Conservation (phyloP, 2,329 filamentous ascomycete genomes). For the Aspergillus uvarum region DNA sequence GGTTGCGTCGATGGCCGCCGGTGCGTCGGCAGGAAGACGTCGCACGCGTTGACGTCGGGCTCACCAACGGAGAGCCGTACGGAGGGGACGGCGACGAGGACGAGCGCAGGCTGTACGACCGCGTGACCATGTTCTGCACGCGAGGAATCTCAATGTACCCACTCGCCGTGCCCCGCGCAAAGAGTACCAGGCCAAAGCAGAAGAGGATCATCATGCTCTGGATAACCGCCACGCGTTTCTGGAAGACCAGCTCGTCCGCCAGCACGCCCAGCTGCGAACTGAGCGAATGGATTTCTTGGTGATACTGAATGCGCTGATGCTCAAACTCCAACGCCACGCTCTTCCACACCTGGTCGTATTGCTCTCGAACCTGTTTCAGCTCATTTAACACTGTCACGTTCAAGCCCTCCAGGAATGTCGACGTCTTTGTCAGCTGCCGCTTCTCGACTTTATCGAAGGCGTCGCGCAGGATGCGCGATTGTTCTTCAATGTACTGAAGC, state of each 20-base stretch:
- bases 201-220: constrained; percentile 84
- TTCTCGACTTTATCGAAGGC: constrained; percentile 85
- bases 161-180: constrained; percentile 51
- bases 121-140: constrained; percentile 48
- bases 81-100: constrained; percentile 37
- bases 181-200: constrained; percentile 84
- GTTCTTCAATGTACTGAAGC: constrained; percentile 93
- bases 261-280: constrained; percentile 78
- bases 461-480: constrained; percentile 85
- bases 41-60: constrained; percentile 38
- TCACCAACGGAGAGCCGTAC: constrained; percentile 37
- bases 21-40: constrained; percentile 31
- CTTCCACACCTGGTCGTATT: constrained; percentile 97
- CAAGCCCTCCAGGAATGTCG: constrained; percentile 76
- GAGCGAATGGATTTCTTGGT: constrained; percentile 79
- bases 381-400: constrained; percentile 85
- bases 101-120: constrained; percentile 45
- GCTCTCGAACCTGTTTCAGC: constrained; percentile 70
- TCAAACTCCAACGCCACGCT: constrained; percentile 90
- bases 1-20: constrained; percentile 29
- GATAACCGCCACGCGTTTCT: constrained; percentile 89
- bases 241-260: constrained; percentile 82
- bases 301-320: constrained; percentile 78
- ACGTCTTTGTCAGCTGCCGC: constrained; percentile 79
- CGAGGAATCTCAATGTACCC: constrained; percentile 48